phyloP scores from a whole-genome alignment of 768 basidiomycete species.

The Lentinula guzmanii region DNA sequence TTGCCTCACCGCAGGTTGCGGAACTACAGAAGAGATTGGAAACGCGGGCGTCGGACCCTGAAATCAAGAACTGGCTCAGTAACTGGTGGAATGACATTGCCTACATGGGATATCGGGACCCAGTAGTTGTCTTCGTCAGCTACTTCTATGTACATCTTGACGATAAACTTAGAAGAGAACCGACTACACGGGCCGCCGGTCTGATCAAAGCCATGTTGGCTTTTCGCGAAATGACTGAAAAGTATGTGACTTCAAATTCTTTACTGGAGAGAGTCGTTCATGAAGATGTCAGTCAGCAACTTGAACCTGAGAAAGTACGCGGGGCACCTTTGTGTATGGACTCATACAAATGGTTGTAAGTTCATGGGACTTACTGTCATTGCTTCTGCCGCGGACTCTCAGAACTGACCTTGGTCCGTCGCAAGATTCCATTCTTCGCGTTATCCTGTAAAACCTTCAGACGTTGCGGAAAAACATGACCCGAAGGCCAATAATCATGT shows the following conservation, averaged over 20 bases:
- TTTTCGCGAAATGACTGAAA: constrained; percentile 81
- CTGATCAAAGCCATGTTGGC: constrained; percentile 81
- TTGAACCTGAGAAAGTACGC: constrained; percentile 85
- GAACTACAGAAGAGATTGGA: constrained; percentile 77
- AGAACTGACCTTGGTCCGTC: background rate
- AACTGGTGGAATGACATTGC: constrained; percentile 99
- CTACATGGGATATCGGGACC: constrained; percentile 83
- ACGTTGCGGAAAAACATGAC: constrained; percentile 81
- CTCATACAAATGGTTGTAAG: constrained; percentile 92
- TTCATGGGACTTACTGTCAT: constrained; percentile 1
- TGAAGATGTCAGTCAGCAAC: constrained; percentile 41
- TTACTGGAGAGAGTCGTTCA: background rate
- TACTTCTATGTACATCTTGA: constrained; percentile 91
- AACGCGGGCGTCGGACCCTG: constrained; percentile 58
- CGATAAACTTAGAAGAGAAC: constrained; percentile 46
- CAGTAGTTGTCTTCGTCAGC: constrained; percentile 88
- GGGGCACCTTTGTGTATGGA: constrained; percentile 81
- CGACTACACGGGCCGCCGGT: constrained; percentile 72
- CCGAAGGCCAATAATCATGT: constrained; percentile 75
- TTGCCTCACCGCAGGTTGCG: constrained; percentile 58
- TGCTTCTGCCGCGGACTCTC: background rate
- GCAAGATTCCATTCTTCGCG: constrained; percentile 87
- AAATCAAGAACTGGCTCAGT: constrained; percentile 75
- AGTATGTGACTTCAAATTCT: constrained; percentile 34
- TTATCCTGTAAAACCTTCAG: constrained; percentile 77